phyloP scores from a whole-genome alignment of 805 yeast genomes.

The Candida pseudoglaebosa region DNA sequence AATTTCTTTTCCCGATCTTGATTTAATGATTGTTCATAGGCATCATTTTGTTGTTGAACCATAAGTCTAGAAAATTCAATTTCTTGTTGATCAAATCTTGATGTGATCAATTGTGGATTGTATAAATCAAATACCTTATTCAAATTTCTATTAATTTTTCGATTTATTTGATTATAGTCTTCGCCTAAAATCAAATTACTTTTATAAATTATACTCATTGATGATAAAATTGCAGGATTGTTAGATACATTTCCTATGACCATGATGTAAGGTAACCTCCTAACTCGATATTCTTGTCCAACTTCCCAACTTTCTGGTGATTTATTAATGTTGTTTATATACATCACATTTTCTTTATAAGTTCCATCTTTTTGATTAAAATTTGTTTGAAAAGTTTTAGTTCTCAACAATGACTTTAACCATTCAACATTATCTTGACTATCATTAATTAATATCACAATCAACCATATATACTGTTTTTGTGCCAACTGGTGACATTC shows the following conservation, averaged over 20 bases:
- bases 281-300: conserved; percentile 26
- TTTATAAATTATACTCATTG: conserved; percentile 37
- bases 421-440: conserved; percentile 17
- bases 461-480: conserved; percentile 27
- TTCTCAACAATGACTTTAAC: conserved; percentile 12
- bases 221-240: conserved; percentile 31
- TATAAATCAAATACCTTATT: conserved; percentile 23
- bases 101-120: conserved; percentile 36
- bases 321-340: conserved; percentile 26
- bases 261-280: conserved; percentile 34
- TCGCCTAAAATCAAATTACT: conserved; percentile 19
- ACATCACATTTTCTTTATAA: conserved; percentile 26
- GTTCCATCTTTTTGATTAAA: conserved; percentile 27
- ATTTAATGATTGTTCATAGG: conserved; percentile 37
- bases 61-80: conserved; percentile 35
- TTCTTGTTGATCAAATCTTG: conserved; percentile 37
- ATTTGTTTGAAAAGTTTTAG: conserved; percentile 15
- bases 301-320: conserved; percentile 38
- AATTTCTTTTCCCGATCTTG: conserved; percentile 53
- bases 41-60: conserved; percentile 41
- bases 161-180: conserved; percentile 19
- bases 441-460: conserved; percentile 30
- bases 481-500: conserved; percentile 25
- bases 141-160: conserved; percentile 23
- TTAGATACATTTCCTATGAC: conserved; percentile 33